Conservation (phyloP, 192 early-diverging fungal species). For the Allomyces arbusculus region DNA sequence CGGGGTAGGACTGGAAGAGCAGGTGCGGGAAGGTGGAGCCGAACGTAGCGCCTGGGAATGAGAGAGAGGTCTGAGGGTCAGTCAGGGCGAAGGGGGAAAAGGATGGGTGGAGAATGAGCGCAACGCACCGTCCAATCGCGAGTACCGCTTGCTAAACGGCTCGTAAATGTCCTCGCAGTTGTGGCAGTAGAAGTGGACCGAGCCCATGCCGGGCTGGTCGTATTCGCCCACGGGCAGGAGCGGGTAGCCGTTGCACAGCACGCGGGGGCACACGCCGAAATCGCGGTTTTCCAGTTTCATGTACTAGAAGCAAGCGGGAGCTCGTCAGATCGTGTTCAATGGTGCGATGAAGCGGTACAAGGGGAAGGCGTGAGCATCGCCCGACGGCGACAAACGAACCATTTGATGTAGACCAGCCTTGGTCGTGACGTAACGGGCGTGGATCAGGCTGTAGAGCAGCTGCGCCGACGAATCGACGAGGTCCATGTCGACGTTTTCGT, state of each 20-base stretch:
- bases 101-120: not conserved
- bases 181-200: slow-evolving; percentile 58
- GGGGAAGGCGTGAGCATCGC: too few relatives aligned
- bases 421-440: slow-evolving; percentile 79
- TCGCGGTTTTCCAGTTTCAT: slow-evolving; percentile 27
- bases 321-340: too few relatives aligned
- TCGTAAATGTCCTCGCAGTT: slow-evolving; percentile 60
- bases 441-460: slow-evolving; percentile 82
- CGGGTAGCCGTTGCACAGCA: slow-evolving; percentile 34
- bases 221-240: slow-evolving; percentile 51
- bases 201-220: slow-evolving; percentile 43
- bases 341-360: too few relatives aligned
- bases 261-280: slow-evolving; percentile 58
- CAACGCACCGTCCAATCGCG: slow-evolving; percentile 39
- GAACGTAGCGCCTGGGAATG: slow-evolving; percentile 64
- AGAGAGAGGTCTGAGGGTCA: not conserved
- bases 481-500: slow-evolving; percentile 36
- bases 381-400: too few relatives aligned
- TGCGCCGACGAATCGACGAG: slow-evolving; percentile 71
- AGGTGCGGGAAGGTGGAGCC: slow-evolving; percentile 89
- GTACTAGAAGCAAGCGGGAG: slow-evolving; percentile 28
- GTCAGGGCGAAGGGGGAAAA: not conserved
- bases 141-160: slow-evolving; percentile 45
- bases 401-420: slow-evolving; percentile 66
- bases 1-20: slow-evolving; percentile 70